phyloP scores from a whole-genome alignment of 371 early-diverging fungal species.

The Gilbertella persicaria region DNA sequence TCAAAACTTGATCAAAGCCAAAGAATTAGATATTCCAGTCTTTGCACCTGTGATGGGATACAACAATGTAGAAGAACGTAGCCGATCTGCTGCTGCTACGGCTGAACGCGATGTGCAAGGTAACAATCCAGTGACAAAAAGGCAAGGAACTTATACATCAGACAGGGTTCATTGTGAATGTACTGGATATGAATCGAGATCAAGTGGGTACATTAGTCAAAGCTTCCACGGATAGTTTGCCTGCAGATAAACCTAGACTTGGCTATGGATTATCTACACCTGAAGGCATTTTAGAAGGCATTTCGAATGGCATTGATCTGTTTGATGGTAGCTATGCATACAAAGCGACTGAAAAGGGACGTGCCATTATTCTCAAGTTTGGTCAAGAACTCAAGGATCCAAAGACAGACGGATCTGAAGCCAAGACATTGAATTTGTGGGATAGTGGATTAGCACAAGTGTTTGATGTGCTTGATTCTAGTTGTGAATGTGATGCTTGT shows the following conservation, averaged over 20 bases:
- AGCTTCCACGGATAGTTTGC: constrained; percentile 40
- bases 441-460: constrained; percentile 49
- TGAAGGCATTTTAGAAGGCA: constrained; percentile 65
- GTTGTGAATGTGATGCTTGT: constrained; percentile 72
- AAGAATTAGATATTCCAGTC: constrained; percentile 41
- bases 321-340: constrained; percentile 67
- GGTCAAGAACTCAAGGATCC: constrained; percentile 17
- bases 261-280: constrained; percentile 47
- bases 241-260: constrained; percentile 48
- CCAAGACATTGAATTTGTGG: constrained; percentile 58
- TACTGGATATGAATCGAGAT: constrained; percentile 28
- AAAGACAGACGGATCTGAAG: constrained; percentile 5
- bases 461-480: constrained; percentile 60
- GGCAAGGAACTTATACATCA: not conserved
- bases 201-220: constrained; percentile 19
- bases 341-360: constrained; percentile 45
- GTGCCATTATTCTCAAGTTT: constrained; percentile 46
- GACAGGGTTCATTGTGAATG: constrained; percentile 47
- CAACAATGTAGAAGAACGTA: constrained; percentile 55
- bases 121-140: not conserved
- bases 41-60: constrained; percentile 64
- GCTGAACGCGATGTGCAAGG: constrained; percentile 58
- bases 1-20: constrained; percentile 29
- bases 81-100: constrained; percentile 56
- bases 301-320: constrained; percentile 69